Percentiles rank a stretch among this genome's conserved stretches.
Evolutionary conservation across 176 grass and related monocot genomes (phyloP).

Genomic region (Chrysopogon serrulatus): DNA sequence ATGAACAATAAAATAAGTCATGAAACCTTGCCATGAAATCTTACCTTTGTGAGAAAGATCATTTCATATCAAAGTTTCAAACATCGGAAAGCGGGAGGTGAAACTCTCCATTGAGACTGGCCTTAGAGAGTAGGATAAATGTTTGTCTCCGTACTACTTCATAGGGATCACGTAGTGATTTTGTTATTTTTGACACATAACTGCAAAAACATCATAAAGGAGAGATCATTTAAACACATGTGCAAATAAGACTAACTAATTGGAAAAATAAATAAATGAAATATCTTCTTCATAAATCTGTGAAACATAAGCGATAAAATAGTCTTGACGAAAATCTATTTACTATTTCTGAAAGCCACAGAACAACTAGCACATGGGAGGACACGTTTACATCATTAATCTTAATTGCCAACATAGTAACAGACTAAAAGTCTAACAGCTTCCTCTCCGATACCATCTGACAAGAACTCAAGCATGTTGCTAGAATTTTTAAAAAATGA

Average conservation of each 20-base stretch:
- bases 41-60: too few relatives aligned
- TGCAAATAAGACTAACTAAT: constrained; percentile 11
- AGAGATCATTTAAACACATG: not conserved
- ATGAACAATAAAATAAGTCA: too few relatives aligned
- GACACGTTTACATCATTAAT: not conserved
- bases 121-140: constrained; percentile 84
- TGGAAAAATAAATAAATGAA: not conserved
- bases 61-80: too few relatives aligned
- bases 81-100: too few relatives aligned
- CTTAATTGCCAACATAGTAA: not conserved
- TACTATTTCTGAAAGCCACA: not conserved
- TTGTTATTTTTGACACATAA: constrained; percentile 89
- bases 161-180: constrained; percentile 71
- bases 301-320: not conserved
- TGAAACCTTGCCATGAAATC: too few relatives aligned
- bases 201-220: constrained; percentile 43
- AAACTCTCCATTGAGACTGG: too few relatives aligned
- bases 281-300: not conserved
- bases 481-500: not conserved
- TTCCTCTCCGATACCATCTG: not conserved
- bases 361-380: not conserved
- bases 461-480: not conserved
- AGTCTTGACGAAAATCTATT: not conserved
- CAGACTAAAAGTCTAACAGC: not conserved
- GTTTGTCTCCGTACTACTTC: constrained; percentile 99